phyloP scores from a whole-genome alignment of 768 basidiomycete species.

The Trametes cingulata region DNA sequence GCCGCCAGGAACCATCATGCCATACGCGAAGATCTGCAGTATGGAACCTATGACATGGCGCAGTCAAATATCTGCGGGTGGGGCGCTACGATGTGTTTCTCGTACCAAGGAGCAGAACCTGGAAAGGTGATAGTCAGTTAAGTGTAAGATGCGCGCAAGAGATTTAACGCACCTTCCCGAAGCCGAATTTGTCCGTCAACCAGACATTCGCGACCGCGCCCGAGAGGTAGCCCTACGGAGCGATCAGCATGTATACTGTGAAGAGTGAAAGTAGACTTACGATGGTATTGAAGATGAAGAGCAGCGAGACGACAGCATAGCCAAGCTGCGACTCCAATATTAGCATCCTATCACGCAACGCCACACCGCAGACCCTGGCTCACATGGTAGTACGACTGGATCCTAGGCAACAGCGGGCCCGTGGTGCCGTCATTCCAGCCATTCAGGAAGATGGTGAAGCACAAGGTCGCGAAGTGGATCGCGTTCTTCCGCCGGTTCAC shows the following conservation, averaged over 20 bases:
- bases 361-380: not conserved
- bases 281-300: conserved; percentile 54
- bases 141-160: no score
- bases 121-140: no score
- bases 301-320: conserved; percentile 56
- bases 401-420: conserved; percentile 73
- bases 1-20: conserved; percentile 52
- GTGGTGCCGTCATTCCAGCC: conserved; percentile 81
- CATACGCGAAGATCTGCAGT: conserved; percentile 55
- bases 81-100: not conserved
- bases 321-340: conserved; percentile 38
- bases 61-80: not conserved
- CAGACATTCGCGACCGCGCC: conserved; percentile 52
- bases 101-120: conserved; percentile 10
- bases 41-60: conserved; percentile 42
- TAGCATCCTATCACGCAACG: not conserved
- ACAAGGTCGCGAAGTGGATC: conserved; percentile 57
- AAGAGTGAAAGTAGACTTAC: conserved; percentile 29
- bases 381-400: conserved; percentile 58
- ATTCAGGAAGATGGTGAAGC: conserved; percentile 56
- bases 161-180: conserved; percentile 44
- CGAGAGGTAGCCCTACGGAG: conserved; percentile 53
- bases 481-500: conserved; percentile 13
- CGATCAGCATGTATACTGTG: conserved; percentile 1
- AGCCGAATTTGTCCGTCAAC: conserved; percentile 46